Base-by-base conservation (phyloP, 441 rosid species). In the Melianthus villosus region DNA sequence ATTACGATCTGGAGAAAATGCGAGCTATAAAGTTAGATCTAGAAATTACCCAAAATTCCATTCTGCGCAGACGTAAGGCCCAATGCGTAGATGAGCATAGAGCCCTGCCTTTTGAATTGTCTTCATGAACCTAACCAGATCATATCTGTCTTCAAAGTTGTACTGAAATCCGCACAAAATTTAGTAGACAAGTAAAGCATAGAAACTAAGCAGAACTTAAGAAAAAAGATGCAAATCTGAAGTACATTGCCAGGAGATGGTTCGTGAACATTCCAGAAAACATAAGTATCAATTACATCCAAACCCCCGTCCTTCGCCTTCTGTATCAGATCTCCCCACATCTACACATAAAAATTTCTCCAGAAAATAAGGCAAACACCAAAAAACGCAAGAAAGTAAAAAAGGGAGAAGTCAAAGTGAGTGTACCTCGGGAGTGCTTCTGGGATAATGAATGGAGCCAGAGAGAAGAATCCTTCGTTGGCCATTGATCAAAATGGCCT, bases 1-100 rank as follows among this genome's bases (percentile, higher is more conserved):
- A 3, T 5, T 34, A 34, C 19, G 3, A 16, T 12, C 11, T 2
- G 14, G 7, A 13, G 13, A 31, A 2, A 10, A 31, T n/a, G 12
- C 3, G 7, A 34, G 18, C 14, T 4, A 34, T 34, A 20, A 14
- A 20, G 38, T 25, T 34, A 42, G 46, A 58, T 33, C 18, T 31
- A 27, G 3, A 40, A 25, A 16, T 16, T 64, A 89, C 98, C 98
- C 96, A 38, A 45, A 84, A 57, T 74, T 71, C 92, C 93, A 89
- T 57, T 89, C 96, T 9, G 98, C 98, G 0, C 89, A 93, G 54
- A 84, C 72, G 51, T 75, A 81, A 20, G 98, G 98, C 8, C 98
- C 98, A 18, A 89, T 84, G 9, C 96, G 71, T 34, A 89, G 93
- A 50, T 79, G 79, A 70, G 81, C 62, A 44, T 77, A 72, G 94